Evolutionary conservation across 805 yeast genomes (phyloP).

Genomic region (Wickerhamomyces hampshirensis): DNA sequence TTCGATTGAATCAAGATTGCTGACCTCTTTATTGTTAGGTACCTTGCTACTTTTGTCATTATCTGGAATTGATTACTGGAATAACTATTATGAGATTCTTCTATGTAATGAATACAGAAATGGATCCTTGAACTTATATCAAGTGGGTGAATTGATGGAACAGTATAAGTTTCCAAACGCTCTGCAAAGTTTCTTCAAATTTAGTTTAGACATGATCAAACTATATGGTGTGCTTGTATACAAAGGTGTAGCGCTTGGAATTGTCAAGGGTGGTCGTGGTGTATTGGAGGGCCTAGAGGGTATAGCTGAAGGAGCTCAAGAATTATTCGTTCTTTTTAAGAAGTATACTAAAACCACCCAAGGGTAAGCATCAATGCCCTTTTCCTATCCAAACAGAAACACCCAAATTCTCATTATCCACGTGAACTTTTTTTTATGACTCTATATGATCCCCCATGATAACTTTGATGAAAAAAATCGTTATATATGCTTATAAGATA

Average conservation of each 20-base stretch:
- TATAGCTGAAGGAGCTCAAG: neutral
- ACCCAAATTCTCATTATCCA: too few relatives aligned
- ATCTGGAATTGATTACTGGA: conserved; percentile 23
- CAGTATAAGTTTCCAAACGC: conserved; percentile 13
- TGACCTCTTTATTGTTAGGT: conserved; percentile 19
- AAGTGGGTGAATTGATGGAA: conserved; percentile 21
- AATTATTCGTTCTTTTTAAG: too few relatives aligned
- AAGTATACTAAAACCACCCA: too few relatives aligned
- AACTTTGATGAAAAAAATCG: too few relatives aligned
- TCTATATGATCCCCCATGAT: too few relatives aligned
- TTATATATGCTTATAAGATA: too few relatives aligned
- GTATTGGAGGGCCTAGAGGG: neutral
- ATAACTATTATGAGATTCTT: conserved; percentile 19
- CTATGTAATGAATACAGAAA: conserved; percentile 26
- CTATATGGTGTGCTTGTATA: conserved; percentile 14
- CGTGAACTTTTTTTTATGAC: too few relatives aligned
- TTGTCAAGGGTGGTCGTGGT: conserved; percentile 7
- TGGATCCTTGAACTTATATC: conserved; percentile 21
- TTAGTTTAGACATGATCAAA: neutral
- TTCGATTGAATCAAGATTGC: conserved; percentile 22
- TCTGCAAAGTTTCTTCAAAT: neutral
- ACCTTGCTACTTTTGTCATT: conserved; percentile 12
- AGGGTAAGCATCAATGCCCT: too few relatives aligned
- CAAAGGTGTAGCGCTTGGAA: conserved; percentile 14
- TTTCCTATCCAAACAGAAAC: too few relatives aligned